Conservation (phyloP, 2,329 filamentous ascomycete species). For the Curvularia eragrostidis region DNA sequence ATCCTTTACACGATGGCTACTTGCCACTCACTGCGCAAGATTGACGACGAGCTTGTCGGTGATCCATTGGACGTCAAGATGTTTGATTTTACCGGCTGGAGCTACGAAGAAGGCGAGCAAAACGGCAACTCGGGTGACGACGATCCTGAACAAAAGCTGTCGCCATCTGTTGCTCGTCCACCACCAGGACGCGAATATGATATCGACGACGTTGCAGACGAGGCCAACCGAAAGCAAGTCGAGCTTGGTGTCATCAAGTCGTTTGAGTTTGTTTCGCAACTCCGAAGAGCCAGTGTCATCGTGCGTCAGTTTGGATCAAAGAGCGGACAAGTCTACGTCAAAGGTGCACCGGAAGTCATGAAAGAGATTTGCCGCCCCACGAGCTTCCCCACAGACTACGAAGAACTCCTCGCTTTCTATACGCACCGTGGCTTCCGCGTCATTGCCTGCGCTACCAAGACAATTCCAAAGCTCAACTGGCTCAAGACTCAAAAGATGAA, state of each 20-base stretch:
- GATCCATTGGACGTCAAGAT: conserved; percentile 97
- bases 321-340: conserved; percentile 89
- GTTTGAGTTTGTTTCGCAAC: conserved; percentile 94
- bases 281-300: conserved; percentile 90
- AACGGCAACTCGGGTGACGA: conserved; percentile 67
- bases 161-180: conserved; percentile 87
- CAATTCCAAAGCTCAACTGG: conserved; percentile 87
- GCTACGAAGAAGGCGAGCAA: conserved; percentile 86
- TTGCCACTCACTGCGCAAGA: conserved; percentile 86
- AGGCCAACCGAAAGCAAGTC: conserved; percentile 62
- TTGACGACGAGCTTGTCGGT: conserved; percentile 88
- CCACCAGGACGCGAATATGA: conserved; percentile 68
- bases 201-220: conserved; percentile 57
- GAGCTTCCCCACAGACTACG: conserved; percentile 86
- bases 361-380: conserved; percentile 86
- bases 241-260: conserved; percentile 90
- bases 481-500: conserved; percentile 94
- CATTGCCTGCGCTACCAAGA: conserved; percentile 91
- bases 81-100: conserved; percentile 96
- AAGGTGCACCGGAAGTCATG: conserved; percentile 96
- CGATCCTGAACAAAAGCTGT: conserved; percentile 79
- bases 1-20: conserved; percentile 96
- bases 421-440: conserved; percentile 96
- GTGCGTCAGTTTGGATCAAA: conserved; percentile 86
- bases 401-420: conserved; percentile 86